These are phyloP conservation scores for Prunus mongolica DNA, from an alignment of 306 rosid genomes.

Conservation along the genomic window DNA sequence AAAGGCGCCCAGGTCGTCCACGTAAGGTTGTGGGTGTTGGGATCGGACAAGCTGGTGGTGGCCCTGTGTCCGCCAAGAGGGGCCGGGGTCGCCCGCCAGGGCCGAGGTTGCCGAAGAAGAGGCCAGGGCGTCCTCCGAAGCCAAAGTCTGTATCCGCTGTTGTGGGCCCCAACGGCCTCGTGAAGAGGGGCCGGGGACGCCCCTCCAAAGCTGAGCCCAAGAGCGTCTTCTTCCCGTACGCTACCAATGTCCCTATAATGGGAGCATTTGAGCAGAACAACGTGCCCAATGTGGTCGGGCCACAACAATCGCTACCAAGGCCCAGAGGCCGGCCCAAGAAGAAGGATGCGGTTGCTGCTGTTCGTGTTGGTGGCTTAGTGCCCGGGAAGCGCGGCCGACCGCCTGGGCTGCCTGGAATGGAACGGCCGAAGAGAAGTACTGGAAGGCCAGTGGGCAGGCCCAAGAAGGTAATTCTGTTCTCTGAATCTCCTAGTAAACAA, in stretches of 20 bases:
- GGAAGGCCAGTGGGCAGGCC: conserved; percentile 82
- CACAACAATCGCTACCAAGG: conserved; percentile 14
- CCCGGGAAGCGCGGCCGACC: conserved; percentile 35
- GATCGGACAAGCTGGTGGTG: conserved; percentile 4
- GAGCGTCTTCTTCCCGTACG: conserved; percentile 50
- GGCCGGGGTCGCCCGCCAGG: conserved; percentile 69
- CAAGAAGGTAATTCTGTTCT: conserved; percentile 48
- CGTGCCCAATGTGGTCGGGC: neutral
- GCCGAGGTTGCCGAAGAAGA: conserved; percentile 27
- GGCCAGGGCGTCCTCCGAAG: conserved; percentile 58
- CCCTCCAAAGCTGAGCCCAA: conserved; percentile 52
- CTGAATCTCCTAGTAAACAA: neutral
- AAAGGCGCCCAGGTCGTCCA: conserved; percentile 59
- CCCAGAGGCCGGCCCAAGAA: conserved; percentile 68
- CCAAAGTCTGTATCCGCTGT: conserved; percentile 21
- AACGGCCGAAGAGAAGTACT: conserved; percentile 11
- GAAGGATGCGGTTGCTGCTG: conserved; percentile 10
- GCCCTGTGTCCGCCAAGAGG: conserved; percentile 17
- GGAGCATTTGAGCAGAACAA: conserved; percentile 24
- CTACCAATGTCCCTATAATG: conserved; percentile 30
- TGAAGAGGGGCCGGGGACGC: conserved; percentile 64
- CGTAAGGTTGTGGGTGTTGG: conserved; percentile 15
- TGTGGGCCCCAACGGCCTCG: conserved; percentile 14
- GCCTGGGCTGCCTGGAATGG: conserved; percentile 16
- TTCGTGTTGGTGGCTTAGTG: conserved; percentile 4